Evolutionary conservation across 495 filamentous ascomycete species (phyloP), one percentile per base, ranked within the genome.

Genomic region (Margaritispora aquatica): DNA sequence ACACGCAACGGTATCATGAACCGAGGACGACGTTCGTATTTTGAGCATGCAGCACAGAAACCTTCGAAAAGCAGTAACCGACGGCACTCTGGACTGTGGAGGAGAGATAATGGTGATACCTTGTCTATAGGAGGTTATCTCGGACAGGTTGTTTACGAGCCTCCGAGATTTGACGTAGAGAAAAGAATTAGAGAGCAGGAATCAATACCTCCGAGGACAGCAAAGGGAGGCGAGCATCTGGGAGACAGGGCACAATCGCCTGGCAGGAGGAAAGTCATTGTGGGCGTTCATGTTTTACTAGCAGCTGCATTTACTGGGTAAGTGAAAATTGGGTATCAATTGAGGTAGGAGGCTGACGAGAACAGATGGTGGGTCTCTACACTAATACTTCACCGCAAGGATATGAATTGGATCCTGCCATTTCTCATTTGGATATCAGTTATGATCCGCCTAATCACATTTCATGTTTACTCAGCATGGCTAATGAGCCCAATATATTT

Each of bases 341-440:
- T 22, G 9, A 22, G 4, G 5, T 44, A 9, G 1, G 31, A 44
- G 10, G n/a, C 31, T 36, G 19, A 55, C 26, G 20, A 60, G 58
- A 57, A 53, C 58, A 90, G 88, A 54, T 96, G 90, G 90, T 95
- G 89, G 90, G 90, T 93, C 56, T 86, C 84, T 51, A 83, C 87
- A 41, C 77, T 95, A 24, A 75, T 92, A 58, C 74, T 86, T 41
- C 87, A 88, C 69, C 82, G 84, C 20, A 1, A 36, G 7, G 86
- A 89, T 68, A 80, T 81, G 68, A 86, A 86, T 58, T 96, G 90
- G 90, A 61, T 94, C 63, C 81, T 92, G 24, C 89, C 90, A 11
- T 90, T 92, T 70, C 77, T 96, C 36, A 58, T 96, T n/a, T 96
- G 85, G 71, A 81, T 95, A 36, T 80, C 75, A 55, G 84, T 95